phyloP scores from a whole-genome alignment of 805 yeast genomes.

The Sugiyamaella boreocaroliniensis region DNA sequence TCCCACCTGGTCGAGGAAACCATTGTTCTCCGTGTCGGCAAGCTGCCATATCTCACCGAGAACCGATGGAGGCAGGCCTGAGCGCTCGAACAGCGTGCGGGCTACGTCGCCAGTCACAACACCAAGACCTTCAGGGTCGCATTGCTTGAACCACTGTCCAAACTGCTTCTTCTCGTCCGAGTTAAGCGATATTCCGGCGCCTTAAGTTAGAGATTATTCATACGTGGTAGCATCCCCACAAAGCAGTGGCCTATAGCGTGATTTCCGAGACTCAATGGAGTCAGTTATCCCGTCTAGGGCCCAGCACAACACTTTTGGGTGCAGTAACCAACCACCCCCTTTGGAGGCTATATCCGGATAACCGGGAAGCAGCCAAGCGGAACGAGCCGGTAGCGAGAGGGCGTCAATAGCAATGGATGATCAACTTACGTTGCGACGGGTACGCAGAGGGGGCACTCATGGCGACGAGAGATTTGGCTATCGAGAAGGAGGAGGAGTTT shows the following conservation, averaged over 20 bases:
- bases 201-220: background rate
- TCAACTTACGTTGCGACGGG: background rate
- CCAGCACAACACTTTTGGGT: too few species aligned
- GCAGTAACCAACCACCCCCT: too few species aligned
- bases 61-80: slow-evolving; percentile 69
- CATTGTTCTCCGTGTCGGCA: slow-evolving; percentile 85
- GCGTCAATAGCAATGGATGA: background rate
- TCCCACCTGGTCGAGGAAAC: slow-evolving; percentile 72
- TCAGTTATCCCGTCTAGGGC: too few species aligned
- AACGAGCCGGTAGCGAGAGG: background rate
- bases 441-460: background rate
- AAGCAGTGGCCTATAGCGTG: too few species aligned
- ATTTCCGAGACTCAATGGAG: too few species aligned
- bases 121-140: slow-evolving; percentile 76
- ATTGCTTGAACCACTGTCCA: slow-evolving; percentile 66
- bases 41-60: slow-evolving; percentile 92
- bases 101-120: slow-evolving; percentile 84
- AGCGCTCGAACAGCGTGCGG: slow-evolving; percentile 72
- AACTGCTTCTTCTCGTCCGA: slow-evolving; percentile 71
- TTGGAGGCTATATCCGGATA: background rate
- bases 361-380: background rate
- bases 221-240: too few species aligned
- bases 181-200: slow-evolving; percentile 35
- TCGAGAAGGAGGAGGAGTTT: background rate
- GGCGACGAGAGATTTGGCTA: background rate